Evolutionary conservation across 176 grass and related monocot species (phyloP), one percentile per base, ranked within the genome.

Genomic region (maize (Zea mays)): DNA sequence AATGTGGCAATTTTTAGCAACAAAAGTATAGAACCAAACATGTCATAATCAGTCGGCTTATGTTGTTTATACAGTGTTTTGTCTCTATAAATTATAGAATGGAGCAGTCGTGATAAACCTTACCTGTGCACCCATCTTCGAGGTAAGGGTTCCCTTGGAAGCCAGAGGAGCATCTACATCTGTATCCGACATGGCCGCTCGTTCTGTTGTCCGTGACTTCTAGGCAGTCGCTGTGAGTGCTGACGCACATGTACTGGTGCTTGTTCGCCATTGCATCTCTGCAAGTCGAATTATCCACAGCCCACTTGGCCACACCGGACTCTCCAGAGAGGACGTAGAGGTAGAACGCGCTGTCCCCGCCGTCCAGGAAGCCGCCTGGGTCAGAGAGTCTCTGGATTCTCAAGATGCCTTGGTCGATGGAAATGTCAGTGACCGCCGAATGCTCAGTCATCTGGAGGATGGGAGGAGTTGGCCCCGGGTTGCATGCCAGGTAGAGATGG

Each of bases 71-170:
- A 27, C 27, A 1, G 27, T 27, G 27, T 27, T 27, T 27, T 27
- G 27, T 27, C 27, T 27, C 27, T 27, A 27, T 27, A 27, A 27
- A 27, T 27, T 27, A 27, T 27, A 27, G 27, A 27, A 27, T 27
- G 27, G 27, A 27, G 4, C 59, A 62, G 34, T 35, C 27, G 27
- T 62, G 21, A 36, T 62, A 11, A 37, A 38, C 38, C 61, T 38
- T 78, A 71, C 85, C 85, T 10, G n/a, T 40, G 46, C 85, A 87
- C 44, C 79, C 85, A 41, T 57, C 60, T 38, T 55, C 1, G 3
- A 87, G 15, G 60, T 87, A 87, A 36, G 79, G 86, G 68, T 88
- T 88, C 73, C 86, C 80, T 68, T 88, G 13, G 9, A 78, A 88
- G 4, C 80, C 86, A 4, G 66, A 51, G 50, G 74, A 71, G 45